Conservation (phyloP, 2,329 filamentous ascomycete genomes). For the Colletotrichum cuscutae region DNA sequence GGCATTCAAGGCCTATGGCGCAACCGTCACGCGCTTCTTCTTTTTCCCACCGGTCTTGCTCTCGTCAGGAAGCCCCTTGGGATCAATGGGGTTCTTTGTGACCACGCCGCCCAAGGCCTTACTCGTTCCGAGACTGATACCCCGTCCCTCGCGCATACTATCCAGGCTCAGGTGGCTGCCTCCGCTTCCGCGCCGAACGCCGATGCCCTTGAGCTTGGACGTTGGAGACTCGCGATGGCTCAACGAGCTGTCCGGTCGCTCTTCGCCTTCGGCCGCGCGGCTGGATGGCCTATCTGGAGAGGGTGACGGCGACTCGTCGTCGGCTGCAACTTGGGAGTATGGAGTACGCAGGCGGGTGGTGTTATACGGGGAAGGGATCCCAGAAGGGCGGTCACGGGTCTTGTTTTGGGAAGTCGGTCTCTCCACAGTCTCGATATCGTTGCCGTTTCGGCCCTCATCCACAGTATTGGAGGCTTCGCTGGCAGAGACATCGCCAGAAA, state of each 20-base stretch:
- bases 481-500: conserved; percentile 41
- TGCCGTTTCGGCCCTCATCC: conserved; percentile 13
- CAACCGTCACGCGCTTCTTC: conserved; percentile 33
- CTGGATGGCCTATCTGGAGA: conserved; percentile 34
- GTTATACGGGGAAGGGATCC: conserved; percentile 29
- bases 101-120: conserved; percentile 49
- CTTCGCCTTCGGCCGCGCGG: conserved; percentile 18
- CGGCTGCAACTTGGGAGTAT: conserved; percentile 22
- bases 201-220: conserved; percentile 43
- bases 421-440: conserved; percentile 23
- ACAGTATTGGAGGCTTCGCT: conserved; percentile 30
- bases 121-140: conserved; percentile 52
- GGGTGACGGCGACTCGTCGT: conserved; percentile 31
- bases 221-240: conserved; percentile 32
- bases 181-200: conserved; percentile 42
- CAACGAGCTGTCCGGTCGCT: conserved; percentile 21
- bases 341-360: conserved; percentile 28
- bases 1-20: conserved; percentile 16
- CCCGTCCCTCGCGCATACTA: conserved; percentile 49
- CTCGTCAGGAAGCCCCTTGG: conserved; percentile 35
- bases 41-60: conserved; percentile 31
- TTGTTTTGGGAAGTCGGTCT: conserved; percentile 12
- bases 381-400: conserved; percentile 20
- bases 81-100: conserved; percentile 41
- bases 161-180: conserved; percentile 53